These are phyloP conservation scores for Komagataella kurtzmanii DNA, from an alignment of 805 yeast genomes.

Conservation along the genomic window DNA sequence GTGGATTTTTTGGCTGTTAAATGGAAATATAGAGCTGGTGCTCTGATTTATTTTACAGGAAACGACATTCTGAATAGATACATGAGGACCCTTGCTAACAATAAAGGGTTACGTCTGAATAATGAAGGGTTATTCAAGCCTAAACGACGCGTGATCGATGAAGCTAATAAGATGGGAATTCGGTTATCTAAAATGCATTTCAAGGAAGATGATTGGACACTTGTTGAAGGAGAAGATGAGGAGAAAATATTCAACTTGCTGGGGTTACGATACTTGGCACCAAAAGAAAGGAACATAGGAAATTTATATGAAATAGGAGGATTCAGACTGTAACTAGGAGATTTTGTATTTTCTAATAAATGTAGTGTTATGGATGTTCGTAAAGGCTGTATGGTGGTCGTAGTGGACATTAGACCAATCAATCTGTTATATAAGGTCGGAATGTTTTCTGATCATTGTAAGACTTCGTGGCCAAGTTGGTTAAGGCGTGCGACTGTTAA, in stretches of 20 bases:
- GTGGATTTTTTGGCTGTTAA: constrained; percentile 37
- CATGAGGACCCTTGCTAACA: constrained; percentile 27
- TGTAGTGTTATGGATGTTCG: not conserved
- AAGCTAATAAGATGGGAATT: not conserved
- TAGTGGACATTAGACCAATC: not conserved
- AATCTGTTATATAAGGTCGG: not conserved
- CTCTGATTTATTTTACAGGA: constrained; percentile 40
- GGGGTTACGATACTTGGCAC: constrained; percentile 22
- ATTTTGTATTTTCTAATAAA: no score
- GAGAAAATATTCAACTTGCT: constrained; percentile 28
- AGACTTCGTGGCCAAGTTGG: constrained; percentile 47
- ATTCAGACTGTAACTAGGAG: not conserved
- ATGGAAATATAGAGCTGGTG: constrained; percentile 30
- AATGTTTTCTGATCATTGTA: not conserved
- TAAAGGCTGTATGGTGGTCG: no score
- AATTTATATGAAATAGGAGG: not conserved
- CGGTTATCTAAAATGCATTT: not conserved
- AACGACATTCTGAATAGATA: constrained; percentile 36
- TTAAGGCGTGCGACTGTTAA: constrained; percentile 52
- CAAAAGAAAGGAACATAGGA: constrained; percentile 16
- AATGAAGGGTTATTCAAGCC: constrained; percentile 27
- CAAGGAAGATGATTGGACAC: constrained; percentile 1
- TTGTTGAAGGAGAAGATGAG: constrained; percentile 30
- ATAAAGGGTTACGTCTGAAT: constrained; percentile 23
- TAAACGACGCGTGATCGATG: not conserved